These are phyloP conservation scores for Tuber umbilicatum DNA, from an alignment of 495 filamentous ascomycete species.

Conservation along the genomic window DNA sequence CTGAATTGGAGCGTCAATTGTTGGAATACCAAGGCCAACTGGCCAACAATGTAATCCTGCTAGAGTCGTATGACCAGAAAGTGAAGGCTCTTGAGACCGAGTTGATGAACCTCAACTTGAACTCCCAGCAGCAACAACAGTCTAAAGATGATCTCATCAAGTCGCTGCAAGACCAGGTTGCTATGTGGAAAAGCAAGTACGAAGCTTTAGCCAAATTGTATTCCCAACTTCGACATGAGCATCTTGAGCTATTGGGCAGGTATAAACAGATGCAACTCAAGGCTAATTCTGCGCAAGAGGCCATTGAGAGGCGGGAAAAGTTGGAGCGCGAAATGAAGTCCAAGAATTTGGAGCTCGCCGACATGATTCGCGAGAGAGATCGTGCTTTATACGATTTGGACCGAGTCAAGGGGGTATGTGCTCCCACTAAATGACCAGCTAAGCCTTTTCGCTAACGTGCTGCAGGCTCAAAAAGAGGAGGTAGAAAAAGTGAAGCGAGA, in stretches of 20 bases:
- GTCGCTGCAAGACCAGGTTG: conserved; percentile 61
- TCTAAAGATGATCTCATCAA: conserved; percentile 94
- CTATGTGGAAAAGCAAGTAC: conserved; percentile 95
- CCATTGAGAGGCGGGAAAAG: conserved; percentile 89
- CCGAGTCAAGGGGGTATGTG: conserved; percentile 56
- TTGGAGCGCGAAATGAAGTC: conserved; percentile 96
- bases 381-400: conserved; percentile 91
- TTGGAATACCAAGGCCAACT: conserved; percentile 90
- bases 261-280: conserved; percentile 95
- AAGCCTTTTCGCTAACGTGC: conserved; percentile 14
- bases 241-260: conserved; percentile 86
- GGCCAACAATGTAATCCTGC: conserved; percentile 90
- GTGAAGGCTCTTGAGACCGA: conserved; percentile 90
- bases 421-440: not conserved
- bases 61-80: conserved; percentile 85
- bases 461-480: conserved; percentile 73
- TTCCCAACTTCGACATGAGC: conserved; percentile 89
- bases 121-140: conserved; percentile 71
- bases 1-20: conserved; percentile 91
- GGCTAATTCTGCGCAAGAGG: conserved; percentile 91
- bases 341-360: conserved; percentile 94
- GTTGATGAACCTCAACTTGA: conserved; percentile 70
- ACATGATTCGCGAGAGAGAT: conserved; percentile 97
- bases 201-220: conserved; percentile 95
- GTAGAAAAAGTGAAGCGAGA: conserved; percentile 95